Conservation (phyloP, 306 rosid species). For the barrel medic (Medicago truncatula) region MtrunA17r5.0-ANR NC_053044.1:57585001-57585500, state of each 20-base stretch:
- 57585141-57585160: conserved; percentile 54
- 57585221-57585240: conserved; percentile 93
- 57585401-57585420: conserved; percentile 24
- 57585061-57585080: background rate
- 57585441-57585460: conserved; percentile 70
- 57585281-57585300: conserved; percentile 92
- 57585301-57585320: conserved; percentile 96
- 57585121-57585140: background rate
- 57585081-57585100: conserved; percentile 17
- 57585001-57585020: background rate
- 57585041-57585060: too few relatives aligned
- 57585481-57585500: conserved; percentile 89
- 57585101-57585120: background rate
- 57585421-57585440: conserved; percentile 12
- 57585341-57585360: conserved; percentile 12
- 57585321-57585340: conserved; percentile 54
- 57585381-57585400: conserved; percentile 8
- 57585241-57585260: conserved; percentile 79
- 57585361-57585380: conserved; percentile 20
- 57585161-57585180: conserved; percentile 97
- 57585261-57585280: conserved; percentile 77
- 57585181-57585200: conserved; percentile 98
- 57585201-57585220: conserved; percentile 89
- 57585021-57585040: too few relatives aligned
- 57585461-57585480: conserved; percentile 99